Percentiles rank a stretch among this genome's conserved stretches.
phyloP scores from a whole-genome alignment of 257 asterid genomes.

The Solanum virginianum region DNA sequence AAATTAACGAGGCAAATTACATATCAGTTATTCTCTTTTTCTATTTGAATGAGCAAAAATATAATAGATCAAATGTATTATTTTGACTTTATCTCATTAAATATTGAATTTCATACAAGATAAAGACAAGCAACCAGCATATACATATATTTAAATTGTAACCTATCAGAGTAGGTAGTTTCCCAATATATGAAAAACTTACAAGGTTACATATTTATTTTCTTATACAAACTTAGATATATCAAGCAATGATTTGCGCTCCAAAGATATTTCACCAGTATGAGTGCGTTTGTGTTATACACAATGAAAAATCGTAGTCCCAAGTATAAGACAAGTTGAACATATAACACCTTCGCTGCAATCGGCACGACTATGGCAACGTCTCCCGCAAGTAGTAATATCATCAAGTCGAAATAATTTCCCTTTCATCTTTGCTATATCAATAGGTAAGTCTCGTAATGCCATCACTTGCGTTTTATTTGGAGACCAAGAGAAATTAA shows the following conservation, averaged over 20 bases:
- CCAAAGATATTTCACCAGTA: neutral
- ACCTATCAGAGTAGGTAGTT: neutral
- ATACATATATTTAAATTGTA: neutral
- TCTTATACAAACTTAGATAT: neutral
- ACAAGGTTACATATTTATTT: neutral
- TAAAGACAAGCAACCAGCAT: neutral
- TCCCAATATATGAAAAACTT: neutral
- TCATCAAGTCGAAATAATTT: neutral
- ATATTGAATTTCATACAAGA: neutral
- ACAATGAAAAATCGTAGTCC: neutral
- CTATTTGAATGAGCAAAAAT: too few species aligned
- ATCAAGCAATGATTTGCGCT: neutral
- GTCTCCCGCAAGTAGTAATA: neutral
- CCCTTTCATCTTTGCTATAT: neutral
- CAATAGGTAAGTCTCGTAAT: neutral
- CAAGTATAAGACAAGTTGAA: neutral
- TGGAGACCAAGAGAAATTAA: neutral
- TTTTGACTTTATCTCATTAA: neutral
- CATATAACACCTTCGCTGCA: neutral
- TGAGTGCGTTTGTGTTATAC: neutral
- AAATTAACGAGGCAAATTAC: too few species aligned
- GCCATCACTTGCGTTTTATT: neutral
- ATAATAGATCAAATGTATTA: too few species aligned
- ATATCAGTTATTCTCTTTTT: too few species aligned
- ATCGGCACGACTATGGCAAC: neutral